Evolutionary conservation across 202 grass and related monocot genomes (phyloP).

Genomic region (Digitaria exilis): DNA sequence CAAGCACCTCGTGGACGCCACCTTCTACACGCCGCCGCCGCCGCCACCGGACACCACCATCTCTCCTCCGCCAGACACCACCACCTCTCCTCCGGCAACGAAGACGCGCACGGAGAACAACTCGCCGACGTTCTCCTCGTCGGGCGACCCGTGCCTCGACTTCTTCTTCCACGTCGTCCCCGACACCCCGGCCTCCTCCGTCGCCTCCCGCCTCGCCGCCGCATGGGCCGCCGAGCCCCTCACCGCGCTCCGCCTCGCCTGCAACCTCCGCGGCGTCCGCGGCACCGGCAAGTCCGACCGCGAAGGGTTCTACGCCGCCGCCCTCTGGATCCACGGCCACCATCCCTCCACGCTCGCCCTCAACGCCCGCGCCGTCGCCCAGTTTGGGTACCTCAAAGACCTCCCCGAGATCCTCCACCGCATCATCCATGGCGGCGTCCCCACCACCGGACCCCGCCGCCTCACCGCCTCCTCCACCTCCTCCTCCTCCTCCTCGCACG

Average conservation of each 20-base stretch:
- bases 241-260: conserved; percentile 50
- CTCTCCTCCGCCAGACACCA: neutral
- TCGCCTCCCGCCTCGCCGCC: neutral
- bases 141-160: conserved; percentile 66
- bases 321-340: conserved; percentile 56
- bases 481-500: no score
- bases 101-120: conserved; percentile 54
- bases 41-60: no score
- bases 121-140: conserved; percentile 57
- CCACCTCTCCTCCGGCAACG: no score
- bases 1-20: neutral
- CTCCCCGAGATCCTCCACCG: conserved; percentile 72
- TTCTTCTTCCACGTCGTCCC: conserved; percentile 82
- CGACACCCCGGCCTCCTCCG: neutral
- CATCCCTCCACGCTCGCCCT: conserved; percentile 58
- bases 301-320: conserved; percentile 75
- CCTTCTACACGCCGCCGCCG: neutral
- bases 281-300: conserved; percentile 77
- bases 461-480: neutral
- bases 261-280: conserved; percentile 64
- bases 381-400: conserved; percentile 71
- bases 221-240: neutral
- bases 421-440: conserved; percentile 44
- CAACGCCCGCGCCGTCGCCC: conserved; percentile 37
- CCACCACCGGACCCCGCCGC: neutral